A percentile compares a stretch with the other conserved stretches of the same genome.
Conservation (phyloP, 257 asterid genomes). For the Penstemon newberryi region DNA sequence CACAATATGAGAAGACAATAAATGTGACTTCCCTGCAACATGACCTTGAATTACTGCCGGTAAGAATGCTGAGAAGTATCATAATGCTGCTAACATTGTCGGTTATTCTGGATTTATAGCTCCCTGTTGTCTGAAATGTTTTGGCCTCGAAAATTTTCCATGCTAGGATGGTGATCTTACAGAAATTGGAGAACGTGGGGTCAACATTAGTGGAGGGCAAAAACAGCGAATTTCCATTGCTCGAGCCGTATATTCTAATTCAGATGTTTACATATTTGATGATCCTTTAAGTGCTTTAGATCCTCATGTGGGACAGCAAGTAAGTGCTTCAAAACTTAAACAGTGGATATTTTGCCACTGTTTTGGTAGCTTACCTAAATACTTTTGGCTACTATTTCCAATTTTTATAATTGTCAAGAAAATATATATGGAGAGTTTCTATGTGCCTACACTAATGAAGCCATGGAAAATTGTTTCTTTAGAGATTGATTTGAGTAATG, state of each 20-base stretch:
- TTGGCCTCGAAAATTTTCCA: constrained; percentile 15
- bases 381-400: constrained; percentile 12
- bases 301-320: constrained; percentile 98
- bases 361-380: too few species aligned
- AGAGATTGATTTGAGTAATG: neutral
- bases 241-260: constrained; percentile 88
- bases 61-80: constrained; percentile 41
- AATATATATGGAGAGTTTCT: constrained; percentile 11
- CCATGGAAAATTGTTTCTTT: constrained; percentile 3
- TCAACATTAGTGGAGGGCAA: constrained; percentile 99
- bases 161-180: constrained; percentile 94
- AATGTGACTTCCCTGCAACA: constrained; percentile 78
- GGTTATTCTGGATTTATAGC: constrained; percentile 12
- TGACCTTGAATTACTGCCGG: constrained; percentile 86
- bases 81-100: neutral
- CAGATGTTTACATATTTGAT: constrained; percentile 90
- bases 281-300: constrained; percentile 98
- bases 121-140: constrained; percentile 22
- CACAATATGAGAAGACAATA: constrained; percentile 65
- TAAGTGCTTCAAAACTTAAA: constrained; percentile 26
- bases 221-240: constrained; percentile 99
- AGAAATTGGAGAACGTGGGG: constrained; percentile 99
- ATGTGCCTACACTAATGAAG: neutral
- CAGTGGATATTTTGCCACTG: neutral
- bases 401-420: constrained; percentile 9